Percentiles rank a stretch among this genome's conserved stretches.
Conservation (phyloP, 2,329 filamentous ascomycete species). For the Cryphonectria carpinicola region DNA sequence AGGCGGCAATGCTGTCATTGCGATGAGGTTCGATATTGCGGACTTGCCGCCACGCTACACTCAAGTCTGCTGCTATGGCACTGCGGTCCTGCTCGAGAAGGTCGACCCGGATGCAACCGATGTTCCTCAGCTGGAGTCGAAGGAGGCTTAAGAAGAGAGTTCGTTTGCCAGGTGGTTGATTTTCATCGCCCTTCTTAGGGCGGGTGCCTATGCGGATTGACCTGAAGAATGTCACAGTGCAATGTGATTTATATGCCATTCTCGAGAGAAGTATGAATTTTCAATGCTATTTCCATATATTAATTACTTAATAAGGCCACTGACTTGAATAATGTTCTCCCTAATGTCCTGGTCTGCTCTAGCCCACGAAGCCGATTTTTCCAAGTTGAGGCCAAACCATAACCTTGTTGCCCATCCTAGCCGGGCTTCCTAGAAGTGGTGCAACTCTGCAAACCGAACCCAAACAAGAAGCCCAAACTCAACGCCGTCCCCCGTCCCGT, state of each 20-base stretch:
- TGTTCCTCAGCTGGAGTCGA: conserved; percentile 34
- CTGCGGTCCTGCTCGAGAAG: conserved; percentile 61
- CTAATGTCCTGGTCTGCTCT: background rate
- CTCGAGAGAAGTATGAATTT: background rate
- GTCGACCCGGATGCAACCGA: conserved; percentile 42
- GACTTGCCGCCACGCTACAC: conserved; percentile 56
- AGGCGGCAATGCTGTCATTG: conserved; percentile 64
- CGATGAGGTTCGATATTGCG: conserved; percentile 60
- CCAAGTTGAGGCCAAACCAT: background rate
- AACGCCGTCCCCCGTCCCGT: background rate
- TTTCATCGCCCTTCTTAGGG: background rate
- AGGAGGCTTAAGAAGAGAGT: background rate
- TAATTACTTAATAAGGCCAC: background rate
- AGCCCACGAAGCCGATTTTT: background rate
- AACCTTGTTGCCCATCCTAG: background rate
- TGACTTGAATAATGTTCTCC: background rate
- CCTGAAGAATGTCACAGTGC: background rate
- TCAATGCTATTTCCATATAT: background rate
- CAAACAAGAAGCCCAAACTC: background rate
- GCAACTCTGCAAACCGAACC: background rate
- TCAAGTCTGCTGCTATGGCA: conserved; percentile 64
- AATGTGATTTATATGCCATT: background rate
- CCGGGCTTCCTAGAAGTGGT: no score
- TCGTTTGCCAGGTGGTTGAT: background rate
- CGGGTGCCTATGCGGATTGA: background rate